Percentiles rank a stretch among this genome's conserved stretches.
These are phyloP conservation scores for Colletotrichum sp. DNA, from an alignment of 2,329 filamentous ascomycete genomes.

Conservation along the genomic window DNA sequence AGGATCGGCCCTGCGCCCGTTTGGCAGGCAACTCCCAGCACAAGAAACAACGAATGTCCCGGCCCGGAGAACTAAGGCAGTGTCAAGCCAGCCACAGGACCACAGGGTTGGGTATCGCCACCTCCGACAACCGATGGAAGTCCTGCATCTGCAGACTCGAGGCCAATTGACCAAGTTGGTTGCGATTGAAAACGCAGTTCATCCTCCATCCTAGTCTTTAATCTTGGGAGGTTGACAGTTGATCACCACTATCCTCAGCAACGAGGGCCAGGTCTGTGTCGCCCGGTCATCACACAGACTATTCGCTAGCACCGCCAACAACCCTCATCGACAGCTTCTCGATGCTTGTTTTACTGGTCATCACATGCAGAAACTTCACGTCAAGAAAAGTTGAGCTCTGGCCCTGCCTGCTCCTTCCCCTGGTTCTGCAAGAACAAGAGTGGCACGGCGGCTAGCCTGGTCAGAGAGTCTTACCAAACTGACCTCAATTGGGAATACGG, in stretches of 20 bases:
- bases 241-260: neutral
- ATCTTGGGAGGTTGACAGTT: neutral
- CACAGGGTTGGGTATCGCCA: conserved; percentile 8
- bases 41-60: neutral
- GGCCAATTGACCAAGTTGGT: neutral
- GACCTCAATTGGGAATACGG: neutral
- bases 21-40: neutral
- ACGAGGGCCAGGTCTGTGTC: neutral
- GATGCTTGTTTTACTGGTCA: neutral
- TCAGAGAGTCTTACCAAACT: neutral
- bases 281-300: neutral
- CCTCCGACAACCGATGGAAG: neutral
- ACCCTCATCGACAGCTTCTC: neutral
- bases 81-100: conserved; percentile 1
- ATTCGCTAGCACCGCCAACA: neutral
- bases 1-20: neutral
- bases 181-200: neutral
- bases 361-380: neutral
- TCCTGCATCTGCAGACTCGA: neutral
- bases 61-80: neutral
- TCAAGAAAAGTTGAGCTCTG: neutral
- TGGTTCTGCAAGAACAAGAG: neutral
- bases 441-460: neutral
- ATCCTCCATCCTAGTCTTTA: neutral
- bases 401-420: neutral